A percentile compares a stretch with the other conserved stretches of the same genome.
Conservation (phyloP, 2,329 filamentous ascomycete genomes). For the Arthrobotrys sphaeroides region DNA sequence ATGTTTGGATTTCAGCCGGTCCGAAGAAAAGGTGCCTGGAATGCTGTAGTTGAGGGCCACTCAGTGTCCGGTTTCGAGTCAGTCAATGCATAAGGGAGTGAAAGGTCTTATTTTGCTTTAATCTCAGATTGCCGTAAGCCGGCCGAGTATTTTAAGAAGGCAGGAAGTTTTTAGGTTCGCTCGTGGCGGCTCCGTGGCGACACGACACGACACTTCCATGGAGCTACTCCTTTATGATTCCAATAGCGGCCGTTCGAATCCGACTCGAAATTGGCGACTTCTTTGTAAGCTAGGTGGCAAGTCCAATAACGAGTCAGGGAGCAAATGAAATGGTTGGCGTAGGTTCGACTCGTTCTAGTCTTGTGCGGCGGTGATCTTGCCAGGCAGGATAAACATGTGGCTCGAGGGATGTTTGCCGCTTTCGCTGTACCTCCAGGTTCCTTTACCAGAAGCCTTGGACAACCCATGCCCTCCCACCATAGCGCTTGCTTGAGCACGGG, state of each 20-base stretch:
- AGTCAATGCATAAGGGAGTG: slow-evolving; percentile 1
- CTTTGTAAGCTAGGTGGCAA: slow-evolving; percentile 33
- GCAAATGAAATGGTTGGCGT: slow-evolving; percentile 17
- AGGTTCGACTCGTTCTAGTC: background rate
- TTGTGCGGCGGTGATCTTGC: slow-evolving; percentile 14
- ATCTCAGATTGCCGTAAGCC: slow-evolving; percentile 14
- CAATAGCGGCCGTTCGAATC: slow-evolving; percentile 6
- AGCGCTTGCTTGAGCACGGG: slow-evolving; percentile 1
- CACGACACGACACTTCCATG: slow-evolving; percentile 13
- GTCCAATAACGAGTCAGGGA: slow-evolving; percentile 16
- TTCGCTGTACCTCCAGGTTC: slow-evolving; percentile 12
- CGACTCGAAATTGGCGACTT: background rate
- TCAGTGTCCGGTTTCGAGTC: background rate
- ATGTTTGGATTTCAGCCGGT: background rate
- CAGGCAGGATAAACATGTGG: slow-evolving; percentile 3
- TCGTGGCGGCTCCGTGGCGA: slow-evolving; percentile 33
- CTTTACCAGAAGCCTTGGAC: slow-evolving; percentile 7
- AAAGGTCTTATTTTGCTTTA: slow-evolving; percentile 3
- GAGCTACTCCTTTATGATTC: slow-evolving; percentile 13
- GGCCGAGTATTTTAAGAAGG: slow-evolving; percentile 10
- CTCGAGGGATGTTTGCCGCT: slow-evolving; percentile 14
- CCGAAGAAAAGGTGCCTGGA: background rate
- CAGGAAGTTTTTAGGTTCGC: slow-evolving; percentile 11
- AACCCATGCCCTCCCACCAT: background rate
- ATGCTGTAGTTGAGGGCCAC: background rate